phyloP scores from a whole-genome alignment of 495 filamentous ascomycete genomes.

The Pyronema omphalodes region DNA sequence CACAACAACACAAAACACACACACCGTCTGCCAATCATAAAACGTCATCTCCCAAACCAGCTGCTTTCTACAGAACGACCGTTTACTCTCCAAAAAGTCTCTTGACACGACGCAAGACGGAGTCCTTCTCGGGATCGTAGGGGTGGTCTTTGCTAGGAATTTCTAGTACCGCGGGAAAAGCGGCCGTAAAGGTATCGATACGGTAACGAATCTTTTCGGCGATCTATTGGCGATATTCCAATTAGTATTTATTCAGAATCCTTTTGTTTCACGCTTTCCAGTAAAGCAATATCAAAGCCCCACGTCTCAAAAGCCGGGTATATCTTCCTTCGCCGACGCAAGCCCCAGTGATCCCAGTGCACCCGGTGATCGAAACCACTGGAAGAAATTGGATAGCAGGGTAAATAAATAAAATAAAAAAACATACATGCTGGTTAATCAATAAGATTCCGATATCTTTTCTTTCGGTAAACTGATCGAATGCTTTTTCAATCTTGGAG shows the following conservation, averaged over 20 bases:
- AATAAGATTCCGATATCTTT: constrained; percentile 93
- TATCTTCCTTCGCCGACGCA: too few species aligned
- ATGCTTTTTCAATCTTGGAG: constrained; percentile 73
- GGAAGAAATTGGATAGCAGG: too few species aligned
- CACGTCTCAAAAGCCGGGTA: background rate
- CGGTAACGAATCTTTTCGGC: constrained; percentile 82
- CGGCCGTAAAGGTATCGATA: constrained; percentile 53
- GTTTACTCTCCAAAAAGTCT: constrained; percentile 76
- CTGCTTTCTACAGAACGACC: background rate
- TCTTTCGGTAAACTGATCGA: constrained; percentile 66
- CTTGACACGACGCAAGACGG: constrained; percentile 76
- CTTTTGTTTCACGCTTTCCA: background rate
- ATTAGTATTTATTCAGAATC: background rate
- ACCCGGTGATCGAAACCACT: too few species aligned
- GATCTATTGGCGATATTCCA: constrained; percentile 35
- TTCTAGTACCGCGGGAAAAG: constrained; percentile 66
- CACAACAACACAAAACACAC: background rate
- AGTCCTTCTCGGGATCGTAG: constrained; percentile 98
- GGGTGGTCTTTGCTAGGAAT: constrained; percentile 99
- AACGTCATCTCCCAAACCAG: background rate
- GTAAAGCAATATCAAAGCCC: background rate
- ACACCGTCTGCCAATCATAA: background rate
- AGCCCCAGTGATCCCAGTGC: too few species aligned
- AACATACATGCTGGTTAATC: constrained; percentile 90
- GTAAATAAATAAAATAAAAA: background rate